These are phyloP conservation scores for Lachancea lanzarotensis DNA, from an alignment of 805 yeast species.

Conservation along the genomic window DNA sequence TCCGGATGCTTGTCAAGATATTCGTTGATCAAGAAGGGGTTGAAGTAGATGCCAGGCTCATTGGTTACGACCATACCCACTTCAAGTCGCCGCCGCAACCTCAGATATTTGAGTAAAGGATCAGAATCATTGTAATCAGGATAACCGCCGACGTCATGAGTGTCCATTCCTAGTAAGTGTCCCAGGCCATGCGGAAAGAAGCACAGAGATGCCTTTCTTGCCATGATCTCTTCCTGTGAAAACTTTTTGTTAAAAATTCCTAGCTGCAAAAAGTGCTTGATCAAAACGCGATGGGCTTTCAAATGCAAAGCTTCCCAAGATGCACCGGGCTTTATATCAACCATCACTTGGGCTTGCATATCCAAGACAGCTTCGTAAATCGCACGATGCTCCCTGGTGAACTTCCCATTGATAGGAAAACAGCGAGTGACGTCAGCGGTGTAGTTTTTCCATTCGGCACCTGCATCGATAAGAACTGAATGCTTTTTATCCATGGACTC, in stretches of 20 bases:
- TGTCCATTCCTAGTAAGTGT: slow-evolving; percentile 88
- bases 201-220: slow-evolving; percentile 62
- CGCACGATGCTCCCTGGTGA: slow-evolving; percentile 80
- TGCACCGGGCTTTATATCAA: slow-evolving; percentile 71
- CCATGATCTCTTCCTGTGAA: slow-evolving; percentile 58
- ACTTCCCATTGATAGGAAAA: slow-evolving; percentile 85
- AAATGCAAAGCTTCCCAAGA: slow-evolving; percentile 82
- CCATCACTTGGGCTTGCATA: slow-evolving; percentile 75
- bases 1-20: slow-evolving; percentile 41
- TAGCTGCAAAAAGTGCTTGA: slow-evolving; percentile 59
- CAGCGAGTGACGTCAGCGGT: slow-evolving; percentile 93
- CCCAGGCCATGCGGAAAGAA: slow-evolving; percentile 97
- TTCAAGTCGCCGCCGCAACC: slow-evolving; percentile 68
- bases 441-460: slow-evolving; percentile 93
- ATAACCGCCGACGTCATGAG: slow-evolving; percentile 91
- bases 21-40: slow-evolving; percentile 69
- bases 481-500: slow-evolving; percentile 50
- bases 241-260: slow-evolving; percentile 65
- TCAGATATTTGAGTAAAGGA: slow-evolving; percentile 65
- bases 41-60: slow-evolving; percentile 93
- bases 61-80: slow-evolving; percentile 84
- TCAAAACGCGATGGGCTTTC: slow-evolving; percentile 69
- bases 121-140: slow-evolving; percentile 83
- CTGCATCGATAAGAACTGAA: slow-evolving; percentile 85
- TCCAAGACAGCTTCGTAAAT: slow-evolving; percentile 72